Base-by-base conservation (phyloP, 164 flowering plant species). In the Warburgia ugandensis region DNA sequence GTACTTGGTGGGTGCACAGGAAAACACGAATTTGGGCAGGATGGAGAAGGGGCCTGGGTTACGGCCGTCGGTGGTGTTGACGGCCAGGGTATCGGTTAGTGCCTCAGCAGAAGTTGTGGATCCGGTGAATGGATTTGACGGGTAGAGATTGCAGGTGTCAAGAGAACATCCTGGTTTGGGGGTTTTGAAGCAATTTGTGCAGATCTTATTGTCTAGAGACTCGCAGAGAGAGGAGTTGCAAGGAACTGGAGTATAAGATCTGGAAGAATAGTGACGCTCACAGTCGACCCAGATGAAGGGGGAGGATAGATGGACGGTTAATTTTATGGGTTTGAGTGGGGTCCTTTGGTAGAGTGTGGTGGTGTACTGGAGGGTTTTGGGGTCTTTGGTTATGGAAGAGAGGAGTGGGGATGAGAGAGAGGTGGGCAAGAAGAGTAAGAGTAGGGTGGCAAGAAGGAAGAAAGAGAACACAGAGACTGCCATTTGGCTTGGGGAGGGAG, bases 101-200 rank as follows among this genome's bases (percentile, higher is more conserved):
- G 16, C 26, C 0, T 41, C 56, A 2, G 63, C 68, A 16, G 0
- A 0, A 28, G 48, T 51, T 35, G 21, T 42, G 10, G 29, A 16
- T 5, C 8, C 10, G 51, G 31, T 30, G 32, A 61, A 36, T 12
- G 59, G 28, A 39, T 64, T 48, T 5, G 36, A 35, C 13, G 58
- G 61, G 51, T 17, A 16, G n/a, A 35, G 29, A 3, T 26, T 36
- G 35, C 68, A 68, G 0, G 63, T 46, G 52, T 62, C 39, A 36
- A 58, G 61, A 52, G 45, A 51, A 59, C 72, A 63, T n/a, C 64
- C 56, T 3, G 65, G 58, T 5, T 20, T 26, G 2, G 64, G 55
- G 27, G 19, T 23, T 17, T 26, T 13, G 12, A 20, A 38, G 52
- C 51, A 46, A 11, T 28, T 12, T 35, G 21, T 26, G 36, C 52